These are phyloP conservation scores for Inonotus obliquus DNA, from an alignment of 1,284 basidiomycete genomes.

Conservation along the genomic window DNA sequence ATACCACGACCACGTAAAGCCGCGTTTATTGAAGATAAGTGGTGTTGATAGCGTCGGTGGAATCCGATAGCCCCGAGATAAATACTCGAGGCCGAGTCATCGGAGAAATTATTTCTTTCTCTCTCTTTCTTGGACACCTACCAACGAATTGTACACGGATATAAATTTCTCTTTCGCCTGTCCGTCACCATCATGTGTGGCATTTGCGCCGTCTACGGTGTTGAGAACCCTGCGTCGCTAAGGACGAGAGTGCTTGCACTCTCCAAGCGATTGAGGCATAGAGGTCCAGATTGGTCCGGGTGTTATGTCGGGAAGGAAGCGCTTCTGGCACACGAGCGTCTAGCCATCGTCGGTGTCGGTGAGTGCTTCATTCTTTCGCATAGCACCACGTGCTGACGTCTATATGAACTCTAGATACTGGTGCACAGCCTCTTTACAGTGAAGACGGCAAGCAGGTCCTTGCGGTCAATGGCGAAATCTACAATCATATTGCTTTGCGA, in stretches of 20 bases:
- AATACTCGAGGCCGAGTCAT: background rate
- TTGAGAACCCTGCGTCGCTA: constrained; percentile 66
- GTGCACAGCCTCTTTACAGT: constrained; percentile 92
- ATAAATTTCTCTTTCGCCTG: background rate
- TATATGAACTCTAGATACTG: constrained; percentile 66
- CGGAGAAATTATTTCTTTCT: background rate
- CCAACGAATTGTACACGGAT: background rate
- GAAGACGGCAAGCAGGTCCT: constrained; percentile 84
- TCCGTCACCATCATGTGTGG: constrained; percentile 68
- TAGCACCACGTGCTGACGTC: background rate
- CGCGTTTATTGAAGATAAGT: too few relatives aligned
- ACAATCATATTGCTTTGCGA: constrained; percentile 90
- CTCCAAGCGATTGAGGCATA: constrained; percentile 86
- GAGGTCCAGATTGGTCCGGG: constrained; percentile 96
- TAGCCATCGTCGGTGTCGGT: constrained; percentile 99
- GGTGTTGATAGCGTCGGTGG: background rate
- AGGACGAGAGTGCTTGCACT: constrained; percentile 76
- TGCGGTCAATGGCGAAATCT: constrained; percentile 98
- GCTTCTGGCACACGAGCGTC: constrained; percentile 84
- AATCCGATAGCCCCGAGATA: background rate
- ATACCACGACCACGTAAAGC: too few relatives aligned
- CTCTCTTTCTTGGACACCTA: background rate
- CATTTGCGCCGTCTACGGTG: constrained; percentile 79
- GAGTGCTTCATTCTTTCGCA: constrained; percentile 32
- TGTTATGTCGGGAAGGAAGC: constrained; percentile 81